These are phyloP conservation scores for Thelonectria rubi DNA, from an alignment of 2,329 filamentous ascomycete species.

Conservation along the genomic window DNA sequence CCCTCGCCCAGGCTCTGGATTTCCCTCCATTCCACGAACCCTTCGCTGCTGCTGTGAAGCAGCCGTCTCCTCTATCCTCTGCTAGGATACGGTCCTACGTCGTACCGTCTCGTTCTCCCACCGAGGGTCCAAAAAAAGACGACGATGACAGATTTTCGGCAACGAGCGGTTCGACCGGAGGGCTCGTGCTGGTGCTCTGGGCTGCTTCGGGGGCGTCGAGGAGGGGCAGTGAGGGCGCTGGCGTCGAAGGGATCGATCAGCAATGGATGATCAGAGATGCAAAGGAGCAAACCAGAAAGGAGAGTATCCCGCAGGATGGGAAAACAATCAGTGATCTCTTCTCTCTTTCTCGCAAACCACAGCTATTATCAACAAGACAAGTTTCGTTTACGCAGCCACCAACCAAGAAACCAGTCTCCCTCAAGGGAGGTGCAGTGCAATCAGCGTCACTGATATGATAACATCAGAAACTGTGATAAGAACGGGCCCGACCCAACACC, in stretches of 20 bases:
- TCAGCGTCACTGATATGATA: constrained; percentile 29
- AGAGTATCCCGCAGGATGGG: constrained; percentile 3
- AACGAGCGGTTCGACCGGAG: neutral
- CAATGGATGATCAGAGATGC: neutral
- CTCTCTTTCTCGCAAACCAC: constrained; percentile 4
- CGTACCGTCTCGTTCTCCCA: neutral
- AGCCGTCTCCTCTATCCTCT: neutral
- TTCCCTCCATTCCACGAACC: constrained; percentile 41
- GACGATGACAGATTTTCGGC: neutral
- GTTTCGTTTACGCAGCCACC: constrained; percentile 13
- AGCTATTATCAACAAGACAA: constrained; percentile 21
- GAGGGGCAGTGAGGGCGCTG: neutral
- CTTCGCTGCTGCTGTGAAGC: constrained; percentile 18
- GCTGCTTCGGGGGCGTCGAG: constrained; percentile 3
- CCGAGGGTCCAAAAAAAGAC: neutral
- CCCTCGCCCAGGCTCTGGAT: constrained; percentile 32
- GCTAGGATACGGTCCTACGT: neutral
- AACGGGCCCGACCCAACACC: constrained; percentile 7
- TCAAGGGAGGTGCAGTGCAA: constrained; percentile 21
- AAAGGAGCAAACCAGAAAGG: constrained; percentile 5
- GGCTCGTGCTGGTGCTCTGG: neutral
- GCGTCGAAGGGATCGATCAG: neutral
- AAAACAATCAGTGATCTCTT: neutral
- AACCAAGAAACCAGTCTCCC: constrained; percentile 15
- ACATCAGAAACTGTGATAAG: constrained; percentile 25